Percentiles rank a stretch among this genome's conserved stretches.
Evolutionary conservation across 768 basidiomycete species (phyloP).

Genomic region (Amanita exitialis): DNA sequence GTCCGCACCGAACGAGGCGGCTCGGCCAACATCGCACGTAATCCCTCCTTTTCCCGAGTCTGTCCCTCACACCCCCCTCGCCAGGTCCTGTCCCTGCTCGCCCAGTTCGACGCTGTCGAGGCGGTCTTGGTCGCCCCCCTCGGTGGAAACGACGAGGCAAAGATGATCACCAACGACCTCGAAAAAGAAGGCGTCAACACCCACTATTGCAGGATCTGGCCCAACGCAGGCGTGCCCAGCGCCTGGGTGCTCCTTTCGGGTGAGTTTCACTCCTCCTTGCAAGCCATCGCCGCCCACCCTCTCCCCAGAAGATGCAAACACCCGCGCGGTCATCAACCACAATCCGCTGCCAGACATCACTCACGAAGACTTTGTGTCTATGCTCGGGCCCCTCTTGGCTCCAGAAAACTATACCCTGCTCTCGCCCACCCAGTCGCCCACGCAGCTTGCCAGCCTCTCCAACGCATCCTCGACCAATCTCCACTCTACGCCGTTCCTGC

Average conservation of each 20-base stretch:
- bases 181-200: conserved; percentile 61
- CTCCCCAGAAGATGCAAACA: conserved; percentile 40
- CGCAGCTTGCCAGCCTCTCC: conserved; percentile 16
- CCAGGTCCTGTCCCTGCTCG: conserved; percentile 54
- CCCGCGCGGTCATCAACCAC: conserved; percentile 72
- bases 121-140: conserved; percentile 67
- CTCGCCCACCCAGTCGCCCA: conserved; percentile 18
- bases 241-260: conserved; percentile 78
- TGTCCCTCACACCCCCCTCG: neutral
- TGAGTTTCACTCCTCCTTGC: conserved; percentile 17
- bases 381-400: conserved; percentile 71
- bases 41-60: neutral
- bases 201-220: conserved; percentile 66
- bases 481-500: conserved; percentile 20
- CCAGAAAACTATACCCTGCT: conserved; percentile 62
- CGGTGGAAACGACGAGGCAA: conserved; percentile 62
- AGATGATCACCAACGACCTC: conserved; percentile 50
- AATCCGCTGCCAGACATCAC: conserved; percentile 82
- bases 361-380: conserved; percentile 76
- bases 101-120: conserved; percentile 60
- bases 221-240: conserved; percentile 60
- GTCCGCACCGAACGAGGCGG: conserved; percentile 63
- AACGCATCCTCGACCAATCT: conserved; percentile 23
- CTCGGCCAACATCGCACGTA: conserved; percentile 46
- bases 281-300: neutral